Conservation (phyloP, 2,329 filamentous ascomycete genomes). For the Aspergillus puulaauensis region DNA sequence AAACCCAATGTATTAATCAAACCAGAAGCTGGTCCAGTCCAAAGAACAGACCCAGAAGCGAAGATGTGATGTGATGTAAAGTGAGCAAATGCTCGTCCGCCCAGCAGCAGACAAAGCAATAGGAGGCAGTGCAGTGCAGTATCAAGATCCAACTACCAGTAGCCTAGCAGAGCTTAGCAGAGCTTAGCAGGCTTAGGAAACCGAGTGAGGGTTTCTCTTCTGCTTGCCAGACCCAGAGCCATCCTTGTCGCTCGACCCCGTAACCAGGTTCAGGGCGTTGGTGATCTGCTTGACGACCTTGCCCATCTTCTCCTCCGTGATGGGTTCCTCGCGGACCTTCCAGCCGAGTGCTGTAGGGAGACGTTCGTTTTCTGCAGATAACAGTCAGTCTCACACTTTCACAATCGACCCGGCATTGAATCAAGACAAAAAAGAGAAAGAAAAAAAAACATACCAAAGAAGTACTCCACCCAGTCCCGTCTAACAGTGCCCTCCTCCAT, state of each 20-base stretch:
- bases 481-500: not conserved
- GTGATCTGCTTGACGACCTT: not conserved
- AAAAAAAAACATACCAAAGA: too few species aligned
- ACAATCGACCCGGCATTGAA: too few species aligned
- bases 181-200: too few species aligned
- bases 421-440: too few species aligned
- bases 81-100: too few species aligned
- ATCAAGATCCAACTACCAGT: too few species aligned
- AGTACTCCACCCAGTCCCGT: not conserved
- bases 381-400: not conserved
- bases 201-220: not conserved
- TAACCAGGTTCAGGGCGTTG: not conserved
- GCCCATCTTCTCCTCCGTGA: not conserved
- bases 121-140: too few species aligned
- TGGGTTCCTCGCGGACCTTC: not conserved
- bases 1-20: not conserved
- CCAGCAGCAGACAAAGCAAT: not conserved
- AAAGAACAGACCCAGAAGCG: too few species aligned
- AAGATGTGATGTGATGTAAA: too few species aligned
- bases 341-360: not conserved
- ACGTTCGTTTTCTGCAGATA: not conserved
- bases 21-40: not conserved
- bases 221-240: not conserved
- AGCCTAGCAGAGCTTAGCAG: too few species aligned
- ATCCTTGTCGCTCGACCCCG: not conserved